phyloP scores from a whole-genome alignment of 2,329 filamentous ascomycete species.

The Xylaria multiplex region DNA sequence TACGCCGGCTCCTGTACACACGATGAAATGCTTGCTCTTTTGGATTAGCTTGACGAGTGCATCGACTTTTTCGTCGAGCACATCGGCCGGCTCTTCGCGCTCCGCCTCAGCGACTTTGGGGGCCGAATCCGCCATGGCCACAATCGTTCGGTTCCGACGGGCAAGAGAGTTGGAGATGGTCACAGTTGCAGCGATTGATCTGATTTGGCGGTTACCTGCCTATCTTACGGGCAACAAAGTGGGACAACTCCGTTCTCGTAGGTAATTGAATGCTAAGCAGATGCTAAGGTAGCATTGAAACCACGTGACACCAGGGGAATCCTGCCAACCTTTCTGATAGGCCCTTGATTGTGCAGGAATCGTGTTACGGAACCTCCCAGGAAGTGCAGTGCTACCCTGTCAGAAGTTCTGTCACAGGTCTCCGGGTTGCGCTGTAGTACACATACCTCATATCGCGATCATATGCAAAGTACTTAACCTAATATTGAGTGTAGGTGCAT shows the following conservation, averaged over 20 bases:
- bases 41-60: slow-evolving; percentile 52
- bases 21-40: slow-evolving; percentile 58
- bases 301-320: slow-evolving; percentile 20
- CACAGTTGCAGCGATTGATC: not conserved
- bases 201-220: slow-evolving; percentile 1
- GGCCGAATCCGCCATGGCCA: slow-evolving; percentile 39
- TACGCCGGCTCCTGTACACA: slow-evolving; percentile 59
- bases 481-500: not conserved
- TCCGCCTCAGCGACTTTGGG: slow-evolving; percentile 40
- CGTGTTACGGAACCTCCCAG: not conserved
- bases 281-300: not conserved
- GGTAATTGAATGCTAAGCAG: not conserved
- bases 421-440: not conserved
- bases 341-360: not conserved
- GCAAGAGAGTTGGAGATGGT: not conserved
- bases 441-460: too few relatives aligned
- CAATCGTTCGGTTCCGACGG: not conserved
- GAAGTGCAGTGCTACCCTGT: slow-evolving; percentile 1
- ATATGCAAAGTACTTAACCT: not conserved
- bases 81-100: slow-evolving; percentile 44
- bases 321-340: slow-evolving; percentile 6
- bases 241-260: slow-evolving; percentile 1
- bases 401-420: not conserved
- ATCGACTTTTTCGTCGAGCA: slow-evolving; percentile 52
- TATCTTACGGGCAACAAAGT: not conserved